These are phyloP conservation scores for Tulasnella sp. DNA, from an alignment of 768 basidiomycete species.

Conservation along the genomic window DNA sequence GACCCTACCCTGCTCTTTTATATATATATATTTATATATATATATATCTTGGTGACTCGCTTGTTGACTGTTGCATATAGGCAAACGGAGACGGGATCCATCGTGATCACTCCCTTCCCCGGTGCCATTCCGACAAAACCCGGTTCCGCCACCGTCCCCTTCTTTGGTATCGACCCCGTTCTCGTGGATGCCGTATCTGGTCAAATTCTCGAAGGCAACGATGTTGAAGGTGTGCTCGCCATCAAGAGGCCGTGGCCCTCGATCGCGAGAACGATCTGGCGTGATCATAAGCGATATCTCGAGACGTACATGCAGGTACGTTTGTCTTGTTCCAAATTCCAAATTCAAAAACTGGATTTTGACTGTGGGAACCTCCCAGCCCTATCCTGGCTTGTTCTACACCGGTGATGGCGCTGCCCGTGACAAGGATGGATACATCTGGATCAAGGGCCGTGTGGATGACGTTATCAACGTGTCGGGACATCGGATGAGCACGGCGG, in stretches of 20 bases:
- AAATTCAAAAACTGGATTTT: conserved; percentile 23
- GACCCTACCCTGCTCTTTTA: background rate
- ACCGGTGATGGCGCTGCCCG: conserved; percentile 97
- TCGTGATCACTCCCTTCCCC: conserved; percentile 90
- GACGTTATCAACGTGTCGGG: conserved; percentile 99
- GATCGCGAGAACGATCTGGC: conserved; percentile 84
- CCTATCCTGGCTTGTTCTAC: conserved; percentile 86
- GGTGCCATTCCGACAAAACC: conserved; percentile 95
- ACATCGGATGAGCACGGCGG: conserved; percentile 91
- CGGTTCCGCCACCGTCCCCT: conserved; percentile 92
- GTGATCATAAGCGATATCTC: conserved; percentile 80
- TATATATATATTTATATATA: background rate
- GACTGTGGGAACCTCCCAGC: conserved; percentile 27
- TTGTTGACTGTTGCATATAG: conserved; percentile 32
- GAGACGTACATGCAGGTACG: conserved; percentile 61
- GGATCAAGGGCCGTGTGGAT: conserved; percentile 97
- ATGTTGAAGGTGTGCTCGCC: conserved; percentile 84
- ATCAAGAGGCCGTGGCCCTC: conserved; percentile 89
- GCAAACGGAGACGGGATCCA: conserved; percentile 98
- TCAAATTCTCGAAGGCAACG: conserved; percentile 62
- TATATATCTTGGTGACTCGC: conserved; percentile 19
- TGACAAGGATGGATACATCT: conserved; percentile 93
- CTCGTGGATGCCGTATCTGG: conserved; percentile 82
- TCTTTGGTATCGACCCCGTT: conserved; percentile 87
- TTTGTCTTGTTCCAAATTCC: background rate